A percentile compares a stretch with the other conserved stretches of the same genome.
Conservation (phyloP, 2,329 filamentous ascomycete genomes). For the Aphanocladium album region DNA sequence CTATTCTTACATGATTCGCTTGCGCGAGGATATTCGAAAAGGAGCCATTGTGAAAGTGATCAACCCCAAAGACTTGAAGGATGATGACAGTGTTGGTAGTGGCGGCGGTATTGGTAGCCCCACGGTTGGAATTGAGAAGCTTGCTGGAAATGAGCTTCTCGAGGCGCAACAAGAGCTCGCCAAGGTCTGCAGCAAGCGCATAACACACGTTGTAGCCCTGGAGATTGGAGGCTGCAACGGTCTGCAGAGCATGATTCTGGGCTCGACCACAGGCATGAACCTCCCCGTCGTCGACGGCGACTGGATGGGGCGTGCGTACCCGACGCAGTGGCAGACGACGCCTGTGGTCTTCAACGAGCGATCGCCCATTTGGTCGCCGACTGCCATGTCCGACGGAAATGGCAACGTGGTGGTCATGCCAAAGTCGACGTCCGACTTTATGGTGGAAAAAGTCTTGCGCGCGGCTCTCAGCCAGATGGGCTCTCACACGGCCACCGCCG, state of each 20-base stretch:
- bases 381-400: constrained; percentile 47
- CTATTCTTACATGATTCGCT: constrained; percentile 45
- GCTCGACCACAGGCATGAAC: constrained; percentile 47
- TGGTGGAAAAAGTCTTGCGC: constrained; percentile 46
- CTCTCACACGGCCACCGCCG: constrained; percentile 44
- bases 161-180: constrained; percentile 49
- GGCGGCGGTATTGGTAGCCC: constrained; percentile 56
- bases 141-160: constrained; percentile 51
- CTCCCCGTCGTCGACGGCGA: constrained; percentile 49
- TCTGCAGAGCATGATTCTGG: constrained; percentile 52
- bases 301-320: constrained; percentile 54
- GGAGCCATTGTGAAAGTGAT: constrained; percentile 49
- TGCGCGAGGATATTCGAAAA: constrained; percentile 44
- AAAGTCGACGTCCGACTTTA: constrained; percentile 38
- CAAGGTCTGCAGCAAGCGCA: constrained; percentile 39
- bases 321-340: constrained; percentile 51
- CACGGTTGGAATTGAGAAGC: constrained; percentile 56
- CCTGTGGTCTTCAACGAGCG: constrained; percentile 47
- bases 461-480: constrained; percentile 52
- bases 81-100: constrained; percentile 48
- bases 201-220: constrained; percentile 55
- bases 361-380: constrained; percentile 39
- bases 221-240: constrained; percentile 67
- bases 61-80: constrained; percentile 43
- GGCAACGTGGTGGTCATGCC: constrained; percentile 48